Conservation (phyloP, 129 eudicot genomes). For the Tagetes patula region DNA sequence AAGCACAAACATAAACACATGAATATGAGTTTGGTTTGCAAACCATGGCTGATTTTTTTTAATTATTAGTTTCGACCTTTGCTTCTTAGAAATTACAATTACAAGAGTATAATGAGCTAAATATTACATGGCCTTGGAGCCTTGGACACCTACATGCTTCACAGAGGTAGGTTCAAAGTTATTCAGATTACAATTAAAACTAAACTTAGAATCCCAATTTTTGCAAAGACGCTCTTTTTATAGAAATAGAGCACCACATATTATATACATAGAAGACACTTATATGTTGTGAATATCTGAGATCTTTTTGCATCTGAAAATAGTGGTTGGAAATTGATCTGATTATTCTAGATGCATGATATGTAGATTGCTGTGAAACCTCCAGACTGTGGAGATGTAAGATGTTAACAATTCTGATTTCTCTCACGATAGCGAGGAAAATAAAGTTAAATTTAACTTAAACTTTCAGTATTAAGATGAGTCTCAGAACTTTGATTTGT, state of each 20-base stretch:
- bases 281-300: not conserved
- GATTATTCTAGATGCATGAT: not conserved
- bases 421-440: not conserved
- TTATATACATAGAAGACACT: conserved; percentile 1
- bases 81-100: not conserved
- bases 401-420: not conserved
- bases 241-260: not conserved
- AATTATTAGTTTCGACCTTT: not conserved
- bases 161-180: not conserved
- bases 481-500: too few relatives aligned
- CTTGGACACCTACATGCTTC: not conserved
- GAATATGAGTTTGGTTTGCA: not conserved
- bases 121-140: conserved; percentile 1
- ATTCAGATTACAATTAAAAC: not conserved
- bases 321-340: not conserved
- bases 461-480: too few relatives aligned
- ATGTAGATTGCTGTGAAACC: not conserved
- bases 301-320: not conserved
- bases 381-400: not conserved
- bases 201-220: not conserved
- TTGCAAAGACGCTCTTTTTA: not conserved
- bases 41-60: not conserved
- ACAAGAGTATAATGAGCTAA: not conserved
- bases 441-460: not conserved
- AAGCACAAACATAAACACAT: not conserved